Conservation (phyloP, 2,329 filamentous ascomycete species). For the Fusarium mangiferae region DNA sequence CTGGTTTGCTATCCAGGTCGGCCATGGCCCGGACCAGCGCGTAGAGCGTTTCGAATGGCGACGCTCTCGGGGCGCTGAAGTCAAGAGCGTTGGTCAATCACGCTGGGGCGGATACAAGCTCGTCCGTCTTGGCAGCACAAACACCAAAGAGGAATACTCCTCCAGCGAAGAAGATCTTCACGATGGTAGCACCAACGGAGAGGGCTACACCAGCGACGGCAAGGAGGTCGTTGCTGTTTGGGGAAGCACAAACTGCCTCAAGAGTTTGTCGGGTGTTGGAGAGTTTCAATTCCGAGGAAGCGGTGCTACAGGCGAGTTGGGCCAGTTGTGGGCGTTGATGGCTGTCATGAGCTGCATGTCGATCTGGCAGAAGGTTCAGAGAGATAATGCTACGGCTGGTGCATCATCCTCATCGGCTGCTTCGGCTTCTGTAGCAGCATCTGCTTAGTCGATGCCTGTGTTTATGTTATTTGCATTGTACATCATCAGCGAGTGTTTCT, state of each 20-base stretch:
- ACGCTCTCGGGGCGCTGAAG: conserved; percentile 32
- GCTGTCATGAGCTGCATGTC: conserved; percentile 42
- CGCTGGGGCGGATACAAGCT: conserved; percentile 39
- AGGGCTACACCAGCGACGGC: conserved; percentile 37
- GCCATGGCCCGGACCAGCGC: conserved; percentile 11
- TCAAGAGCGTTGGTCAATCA: conserved; percentile 32
- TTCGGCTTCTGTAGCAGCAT: too few species aligned
- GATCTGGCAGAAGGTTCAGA: conserved; percentile 31
- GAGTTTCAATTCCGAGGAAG: conserved; percentile 42
- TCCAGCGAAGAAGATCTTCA: conserved; percentile 7
- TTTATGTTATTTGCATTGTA: neutral
- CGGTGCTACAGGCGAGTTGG: conserved; percentile 42
- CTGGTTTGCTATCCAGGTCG: conserved; percentile 37
- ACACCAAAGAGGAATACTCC: conserved; percentile 4
- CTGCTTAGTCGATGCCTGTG: neutral
- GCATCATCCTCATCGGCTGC: too few species aligned
- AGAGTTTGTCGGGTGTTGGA: conserved; percentile 31
- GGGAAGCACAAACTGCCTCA: conserved; percentile 25
- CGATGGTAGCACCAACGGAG: conserved; percentile 2
- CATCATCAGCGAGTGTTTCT: neutral
- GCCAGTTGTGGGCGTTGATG: conserved; percentile 39
- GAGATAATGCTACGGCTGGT: too few species aligned
- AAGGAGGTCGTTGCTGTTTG: conserved; percentile 41
- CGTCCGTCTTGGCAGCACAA: conserved; percentile 31
- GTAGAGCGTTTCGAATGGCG: conserved; percentile 41